Evolutionary conservation across 805 yeast genomes (phyloP).

Genomic region (Candida arabinofermentans): DNA sequence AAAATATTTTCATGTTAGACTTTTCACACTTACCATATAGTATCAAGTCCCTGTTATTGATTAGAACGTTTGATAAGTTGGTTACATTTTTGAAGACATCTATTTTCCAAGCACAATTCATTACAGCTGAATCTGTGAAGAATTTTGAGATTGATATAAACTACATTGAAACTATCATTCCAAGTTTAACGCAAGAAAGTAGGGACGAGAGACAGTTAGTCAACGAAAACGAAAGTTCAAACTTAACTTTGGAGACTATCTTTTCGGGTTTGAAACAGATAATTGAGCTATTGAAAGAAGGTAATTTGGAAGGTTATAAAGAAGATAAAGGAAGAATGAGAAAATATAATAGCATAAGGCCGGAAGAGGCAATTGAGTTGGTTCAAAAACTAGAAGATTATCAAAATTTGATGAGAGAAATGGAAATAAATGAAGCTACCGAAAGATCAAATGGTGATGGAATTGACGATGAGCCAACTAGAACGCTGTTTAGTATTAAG

Average conservation of each 20-base stretch:
- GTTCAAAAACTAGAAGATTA: conserved; percentile 48
- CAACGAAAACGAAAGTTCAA: conserved; percentile 15
- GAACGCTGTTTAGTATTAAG: conserved; percentile 26
- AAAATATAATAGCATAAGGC: conserved; percentile 69
- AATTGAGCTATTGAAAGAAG: conserved; percentile 63
- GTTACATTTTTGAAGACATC: conserved; percentile 64
- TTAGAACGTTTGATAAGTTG: conserved; percentile 82
- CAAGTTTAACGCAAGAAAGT: conserved; percentile 29
- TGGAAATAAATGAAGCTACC: conserved; percentile 1
- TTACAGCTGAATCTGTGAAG: conserved; percentile 55
- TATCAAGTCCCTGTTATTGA: conserved; percentile 73
- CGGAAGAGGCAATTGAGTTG: conserved; percentile 63
- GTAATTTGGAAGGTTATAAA: conserved; percentile 60
- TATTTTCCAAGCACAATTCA: conserved; percentile 50
- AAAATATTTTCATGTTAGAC: conserved; percentile 81
- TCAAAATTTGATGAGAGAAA: conserved; percentile 19
- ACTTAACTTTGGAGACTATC: conserved; percentile 61
- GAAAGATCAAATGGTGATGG: conserved; percentile 1
- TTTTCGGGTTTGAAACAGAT: conserved; percentile 78
- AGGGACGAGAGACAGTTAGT: conserved; percentile 11
- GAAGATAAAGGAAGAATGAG: conserved; percentile 53
- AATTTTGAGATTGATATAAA: conserved; percentile 78
- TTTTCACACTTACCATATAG: conserved; percentile 76
- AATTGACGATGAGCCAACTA: conserved; percentile 14
- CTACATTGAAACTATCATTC: conserved; percentile 63